phyloP scores from a whole-genome alignment of 768 basidiomycete genomes.

The Scleroderma bovista region DNA sequence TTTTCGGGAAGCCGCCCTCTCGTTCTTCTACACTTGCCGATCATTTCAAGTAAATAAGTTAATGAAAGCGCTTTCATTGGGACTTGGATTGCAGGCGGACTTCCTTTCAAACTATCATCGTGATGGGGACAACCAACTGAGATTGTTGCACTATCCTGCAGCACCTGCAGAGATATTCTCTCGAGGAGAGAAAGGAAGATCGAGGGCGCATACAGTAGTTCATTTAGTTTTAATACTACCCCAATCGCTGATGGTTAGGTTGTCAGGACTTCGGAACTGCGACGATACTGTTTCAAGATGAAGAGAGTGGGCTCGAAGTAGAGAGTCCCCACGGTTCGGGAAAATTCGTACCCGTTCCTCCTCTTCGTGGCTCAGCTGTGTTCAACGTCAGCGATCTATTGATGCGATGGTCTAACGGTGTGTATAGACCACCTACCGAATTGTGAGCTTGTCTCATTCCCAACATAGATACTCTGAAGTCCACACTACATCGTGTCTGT shows the following conservation, averaged over 20 bases:
- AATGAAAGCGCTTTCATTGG: conserved; percentile 44
- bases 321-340: conserved; percentile 48
- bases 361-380: conserved; percentile 41
- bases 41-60: conserved; percentile 29
- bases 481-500: conserved; percentile 47
- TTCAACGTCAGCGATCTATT: conserved; percentile 50
- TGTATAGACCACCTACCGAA: background rate
- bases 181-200: conserved; percentile 26
- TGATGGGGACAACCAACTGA: conserved; percentile 46
- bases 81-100: conserved; percentile 35
- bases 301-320: conserved; percentile 56
- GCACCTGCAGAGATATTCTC: conserved; percentile 21
- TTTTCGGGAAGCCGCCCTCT: conserved; percentile 45
- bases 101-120: conserved; percentile 42
- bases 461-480: conserved; percentile 23
- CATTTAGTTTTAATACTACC: background rate
- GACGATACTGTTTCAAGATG: conserved; percentile 57
- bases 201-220: conserved; percentile 29
- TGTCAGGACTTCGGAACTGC: conserved; percentile 47
- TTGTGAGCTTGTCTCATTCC: background rate
- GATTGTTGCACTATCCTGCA: conserved; percentile 52
- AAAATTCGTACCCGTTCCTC: conserved; percentile 36
- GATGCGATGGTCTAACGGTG: conserved; percentile 39
- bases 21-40: conserved; percentile 45
- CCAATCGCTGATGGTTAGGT: background rate